phyloP scores from a whole-genome alignment of 2,329 filamentous ascomycete genomes.

The Diaporthe ampelina region DNA sequence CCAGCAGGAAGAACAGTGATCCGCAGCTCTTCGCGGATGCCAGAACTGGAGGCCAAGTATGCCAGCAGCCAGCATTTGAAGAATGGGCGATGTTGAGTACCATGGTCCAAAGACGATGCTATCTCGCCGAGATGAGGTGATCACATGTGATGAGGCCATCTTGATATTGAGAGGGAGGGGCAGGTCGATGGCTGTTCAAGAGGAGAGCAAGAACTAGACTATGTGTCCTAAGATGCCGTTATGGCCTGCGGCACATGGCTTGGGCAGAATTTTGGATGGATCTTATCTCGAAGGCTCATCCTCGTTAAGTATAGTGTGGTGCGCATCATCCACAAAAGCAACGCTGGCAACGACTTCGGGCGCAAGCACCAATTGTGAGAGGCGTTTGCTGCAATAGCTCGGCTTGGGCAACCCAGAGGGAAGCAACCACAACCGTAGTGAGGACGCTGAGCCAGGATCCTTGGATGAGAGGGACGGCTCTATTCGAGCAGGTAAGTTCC shows the following conservation, averaged over 20 bases:
- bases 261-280: background rate
- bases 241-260: background rate
- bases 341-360: background rate
- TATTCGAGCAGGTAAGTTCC: background rate
- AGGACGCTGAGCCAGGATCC: background rate
- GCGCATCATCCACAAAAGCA: slow-evolving; percentile 11
- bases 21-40: background rate
- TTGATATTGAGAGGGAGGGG: background rate
- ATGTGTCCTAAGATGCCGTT: background rate
- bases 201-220: background rate
- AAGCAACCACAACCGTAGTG: background rate
- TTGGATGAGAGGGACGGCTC: background rate
- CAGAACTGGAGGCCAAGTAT: background rate
- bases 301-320: background rate
- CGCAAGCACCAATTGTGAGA: background rate
- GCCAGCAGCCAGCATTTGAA: background rate
- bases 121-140: slow-evolving; percentile 10
- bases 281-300: slow-evolving; percentile 1
- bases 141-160: slow-evolving; percentile 13
- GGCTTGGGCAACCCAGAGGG: background rate
- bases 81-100: background rate
- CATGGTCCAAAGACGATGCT: slow-evolving; percentile 3
- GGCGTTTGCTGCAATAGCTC: background rate
- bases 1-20: background rate
- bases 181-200: background rate